Conservation (phyloP, 805 yeast genomes). For the Komagataella kurtzmanii region DNA sequence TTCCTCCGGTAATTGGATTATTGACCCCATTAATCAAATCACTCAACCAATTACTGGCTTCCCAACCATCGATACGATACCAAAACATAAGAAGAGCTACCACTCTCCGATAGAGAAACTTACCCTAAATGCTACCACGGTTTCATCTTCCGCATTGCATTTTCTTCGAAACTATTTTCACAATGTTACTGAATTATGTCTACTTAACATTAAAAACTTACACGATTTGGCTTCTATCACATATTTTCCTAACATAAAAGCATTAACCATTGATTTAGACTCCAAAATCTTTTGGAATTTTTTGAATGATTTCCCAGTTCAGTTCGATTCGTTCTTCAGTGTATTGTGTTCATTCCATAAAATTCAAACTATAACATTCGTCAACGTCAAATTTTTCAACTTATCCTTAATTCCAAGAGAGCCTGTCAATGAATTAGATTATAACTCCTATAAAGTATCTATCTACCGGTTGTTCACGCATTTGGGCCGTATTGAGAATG, state of each 20-base stretch:
- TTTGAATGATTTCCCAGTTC: background rate
- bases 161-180: conserved; percentile 24
- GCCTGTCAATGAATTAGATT: conserved; percentile 1
- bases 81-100: conserved; percentile 6
- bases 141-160: conserved; percentile 5
- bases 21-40: conserved; percentile 5
- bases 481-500: background rate
- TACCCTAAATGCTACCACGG: conserved; percentile 2
- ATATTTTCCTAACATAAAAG: conserved; percentile 23
- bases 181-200: conserved; percentile 21
- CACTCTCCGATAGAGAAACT: conserved; percentile 5
- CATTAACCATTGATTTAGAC: conserved; percentile 31
- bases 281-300: conserved; percentile 26
- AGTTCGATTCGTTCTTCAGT: conserved; percentile 3
- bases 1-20: background rate
- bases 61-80: background rate
- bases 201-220: conserved; percentile 25
- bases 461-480: conserved; percentile 3
- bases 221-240: conserved; percentile 36
- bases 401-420: conserved; percentile 2
- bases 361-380: background rate
- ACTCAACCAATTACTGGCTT: background rate
- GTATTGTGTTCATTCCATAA: background rate
- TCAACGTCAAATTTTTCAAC: conserved; percentile 2
- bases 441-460: conserved; percentile 3